Conservation (phyloP, 192 early-diverging fungal genomes). For the Cetraspora pellucida region DNA sequence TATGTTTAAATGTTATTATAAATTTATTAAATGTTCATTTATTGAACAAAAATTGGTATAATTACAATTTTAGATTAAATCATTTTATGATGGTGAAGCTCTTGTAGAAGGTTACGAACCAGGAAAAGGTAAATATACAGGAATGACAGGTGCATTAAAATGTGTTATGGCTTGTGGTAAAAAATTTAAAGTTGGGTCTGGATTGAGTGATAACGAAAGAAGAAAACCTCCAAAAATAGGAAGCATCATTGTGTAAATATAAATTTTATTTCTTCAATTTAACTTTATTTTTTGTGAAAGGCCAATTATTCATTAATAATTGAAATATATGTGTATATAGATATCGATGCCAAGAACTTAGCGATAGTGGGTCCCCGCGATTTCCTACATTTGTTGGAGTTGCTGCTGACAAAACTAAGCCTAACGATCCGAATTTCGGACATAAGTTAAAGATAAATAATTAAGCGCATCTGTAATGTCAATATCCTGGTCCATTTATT, state of each 20-base stretch:
- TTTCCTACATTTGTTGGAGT: slow-evolving; percentile 53
- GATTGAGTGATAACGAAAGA: slow-evolving; percentile 63
- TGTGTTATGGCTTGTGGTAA: slow-evolving; percentile 65
- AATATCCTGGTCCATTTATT: too few relatives aligned
- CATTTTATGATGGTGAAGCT: slow-evolving; percentile 73
- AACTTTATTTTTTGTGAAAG: neutral
- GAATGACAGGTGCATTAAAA: slow-evolving; percentile 59
- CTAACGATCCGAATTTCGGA: neutral
- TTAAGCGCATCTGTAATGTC: too few relatives aligned
- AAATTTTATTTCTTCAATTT: neutral
- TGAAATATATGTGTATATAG: neutral
- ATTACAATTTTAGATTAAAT: slow-evolving; percentile 63
- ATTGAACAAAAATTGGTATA: slow-evolving; percentile 55
- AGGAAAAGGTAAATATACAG: slow-evolving; percentile 59
- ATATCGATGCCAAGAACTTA: slow-evolving; percentile 54
- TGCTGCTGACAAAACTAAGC: slow-evolving; percentile 33
- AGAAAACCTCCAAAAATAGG: slow-evolving; percentile 58
- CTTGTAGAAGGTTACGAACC: slow-evolving; percentile 60
- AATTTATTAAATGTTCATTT: slow-evolving; percentile 29
- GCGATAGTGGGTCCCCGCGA: slow-evolving; percentile 42
- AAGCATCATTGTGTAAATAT: slow-evolving; percentile 38
- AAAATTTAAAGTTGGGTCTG: slow-evolving; percentile 67
- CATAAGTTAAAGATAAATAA: slow-evolving; percentile 8
- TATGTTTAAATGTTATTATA: neutral
- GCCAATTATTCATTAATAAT: neutral